Percentiles rank a stretch among this genome's conserved stretches.
These are phyloP conservation scores for Vinca minor DNA, from an alignment of 257 asterid genomes.

Conservation along the genomic window DNA sequence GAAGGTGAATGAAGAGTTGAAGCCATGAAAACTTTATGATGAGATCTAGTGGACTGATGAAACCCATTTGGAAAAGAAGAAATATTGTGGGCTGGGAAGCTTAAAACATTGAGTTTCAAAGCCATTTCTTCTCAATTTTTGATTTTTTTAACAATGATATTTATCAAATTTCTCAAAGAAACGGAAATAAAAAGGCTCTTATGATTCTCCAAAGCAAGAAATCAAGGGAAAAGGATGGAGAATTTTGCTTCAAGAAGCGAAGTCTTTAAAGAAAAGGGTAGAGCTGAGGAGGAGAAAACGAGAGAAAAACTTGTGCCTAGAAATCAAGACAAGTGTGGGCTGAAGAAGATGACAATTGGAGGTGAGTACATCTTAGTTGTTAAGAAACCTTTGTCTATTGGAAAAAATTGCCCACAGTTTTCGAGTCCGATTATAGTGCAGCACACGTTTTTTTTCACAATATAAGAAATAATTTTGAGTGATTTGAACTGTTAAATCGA, in stretches of 20 bases:
- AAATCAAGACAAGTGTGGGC: background rate
- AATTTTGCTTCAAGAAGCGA: conserved; percentile 2
- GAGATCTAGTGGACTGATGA: conserved; percentile 40
- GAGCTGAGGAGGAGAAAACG: background rate
- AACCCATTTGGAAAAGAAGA: conserved; percentile 30
- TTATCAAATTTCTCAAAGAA: background rate
- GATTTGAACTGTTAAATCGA: too few species aligned
- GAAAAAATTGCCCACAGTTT: too few species aligned
- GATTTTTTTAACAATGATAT: conserved; percentile 12
- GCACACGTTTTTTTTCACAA: too few species aligned
- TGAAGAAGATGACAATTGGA: background rate
- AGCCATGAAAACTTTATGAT: conserved; percentile 52
- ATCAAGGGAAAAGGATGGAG: background rate
- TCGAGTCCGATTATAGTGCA: too few species aligned
- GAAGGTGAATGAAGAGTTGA: conserved; percentile 54
- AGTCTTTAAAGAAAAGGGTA: background rate
- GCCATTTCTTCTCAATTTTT: conserved; percentile 40
- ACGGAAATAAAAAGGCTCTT: background rate
- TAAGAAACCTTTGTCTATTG: too few species aligned
- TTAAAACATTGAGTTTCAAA: conserved; percentile 26
- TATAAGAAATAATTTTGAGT: background rate
- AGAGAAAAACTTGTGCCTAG: background rate
- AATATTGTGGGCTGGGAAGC: conserved; percentile 32
- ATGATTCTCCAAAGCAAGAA: background rate
- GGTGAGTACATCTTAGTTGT: background rate